Percentiles rank a stretch among this genome's conserved stretches.
These are phyloP conservation scores for Coix lacrymajobi DNA, from an alignment of 176 grass and related monocot genomes.

Conservation along the genomic window DNA sequence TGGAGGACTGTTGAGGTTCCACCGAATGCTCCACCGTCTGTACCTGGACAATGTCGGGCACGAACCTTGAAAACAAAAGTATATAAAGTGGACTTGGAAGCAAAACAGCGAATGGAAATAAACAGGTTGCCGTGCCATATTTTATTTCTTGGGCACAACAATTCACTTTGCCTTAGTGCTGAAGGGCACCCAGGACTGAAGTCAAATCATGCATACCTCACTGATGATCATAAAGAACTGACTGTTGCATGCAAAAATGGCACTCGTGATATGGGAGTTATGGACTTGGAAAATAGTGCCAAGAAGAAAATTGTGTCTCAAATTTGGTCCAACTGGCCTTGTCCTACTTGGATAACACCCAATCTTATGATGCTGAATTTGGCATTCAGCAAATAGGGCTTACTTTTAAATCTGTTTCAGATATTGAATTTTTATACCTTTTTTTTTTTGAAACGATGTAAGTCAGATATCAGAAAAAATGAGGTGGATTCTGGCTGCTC, in stretches of 20 bases:
- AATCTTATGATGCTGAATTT: neutral
- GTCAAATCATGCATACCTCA: conserved; percentile 5
- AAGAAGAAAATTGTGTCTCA: neutral
- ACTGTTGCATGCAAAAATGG: neutral
- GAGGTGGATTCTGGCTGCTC: no score
- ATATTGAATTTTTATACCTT: neutral
- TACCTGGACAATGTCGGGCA: neutral
- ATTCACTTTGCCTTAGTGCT: neutral
- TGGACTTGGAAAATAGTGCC: neutral
- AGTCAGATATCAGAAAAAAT: neutral
- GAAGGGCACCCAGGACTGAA: neutral
- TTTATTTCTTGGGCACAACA: conserved; percentile 5
- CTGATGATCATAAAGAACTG: neutral
- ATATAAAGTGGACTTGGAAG: neutral
- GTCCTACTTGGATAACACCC: neutral
- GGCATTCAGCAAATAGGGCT: neutral
- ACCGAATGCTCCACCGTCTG: neutral
- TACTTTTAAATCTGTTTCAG: neutral
- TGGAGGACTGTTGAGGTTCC: neutral
- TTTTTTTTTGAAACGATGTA: neutral
- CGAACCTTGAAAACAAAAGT: neutral
- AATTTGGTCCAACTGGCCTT: conserved; percentile 6
- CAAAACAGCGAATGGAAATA: neutral
- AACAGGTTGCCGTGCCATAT: neutral
- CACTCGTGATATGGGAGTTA: neutral